Conservation (phyloP, 2,329 filamentous ascomycete species). For the Colletotrichum orbiculare region DNA sequence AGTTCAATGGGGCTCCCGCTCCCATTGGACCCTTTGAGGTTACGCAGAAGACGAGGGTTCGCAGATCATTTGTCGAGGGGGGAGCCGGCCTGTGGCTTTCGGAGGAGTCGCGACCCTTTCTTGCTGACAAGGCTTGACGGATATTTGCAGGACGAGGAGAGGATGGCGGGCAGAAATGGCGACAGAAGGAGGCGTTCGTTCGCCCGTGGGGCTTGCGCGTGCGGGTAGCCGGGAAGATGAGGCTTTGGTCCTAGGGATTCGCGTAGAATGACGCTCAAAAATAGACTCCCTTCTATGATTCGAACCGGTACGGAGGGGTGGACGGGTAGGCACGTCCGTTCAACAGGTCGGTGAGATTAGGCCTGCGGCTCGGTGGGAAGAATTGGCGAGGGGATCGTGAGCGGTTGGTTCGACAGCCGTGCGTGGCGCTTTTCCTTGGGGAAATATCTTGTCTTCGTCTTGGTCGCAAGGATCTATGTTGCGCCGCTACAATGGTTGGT, state of each 20-base stretch:
- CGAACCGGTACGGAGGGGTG: background rate
- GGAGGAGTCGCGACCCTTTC: constrained; percentile 6
- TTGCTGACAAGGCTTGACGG: constrained; percentile 4
- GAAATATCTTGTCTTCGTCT: background rate
- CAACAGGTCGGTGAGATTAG: background rate
- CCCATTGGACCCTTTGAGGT: constrained; percentile 57
- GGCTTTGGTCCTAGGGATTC: background rate
- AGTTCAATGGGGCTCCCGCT: constrained; percentile 47
- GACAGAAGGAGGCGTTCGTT: constrained; percentile 9
- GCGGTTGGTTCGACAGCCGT: background rate
- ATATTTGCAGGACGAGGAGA: constrained; percentile 9
- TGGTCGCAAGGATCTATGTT: background rate
- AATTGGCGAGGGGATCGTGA: background rate
- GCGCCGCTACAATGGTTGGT: background rate
- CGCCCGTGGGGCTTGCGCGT: constrained; percentile 6
- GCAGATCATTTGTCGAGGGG: constrained; percentile 45
- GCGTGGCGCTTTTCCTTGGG: background rate
- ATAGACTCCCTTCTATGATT: no score
- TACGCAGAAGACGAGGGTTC: constrained; percentile 56
- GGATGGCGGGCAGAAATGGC: background rate
- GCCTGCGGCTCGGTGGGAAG: background rate
- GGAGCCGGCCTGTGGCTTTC: background rate
- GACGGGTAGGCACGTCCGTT: constrained; percentile 1
- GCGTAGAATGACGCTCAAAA: background rate
- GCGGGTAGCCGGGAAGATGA: constrained; percentile 2